Evolutionary conservation across 2,329 filamentous ascomycete species (phyloP).

Genomic region (Cytospora leucostoma): DNA sequence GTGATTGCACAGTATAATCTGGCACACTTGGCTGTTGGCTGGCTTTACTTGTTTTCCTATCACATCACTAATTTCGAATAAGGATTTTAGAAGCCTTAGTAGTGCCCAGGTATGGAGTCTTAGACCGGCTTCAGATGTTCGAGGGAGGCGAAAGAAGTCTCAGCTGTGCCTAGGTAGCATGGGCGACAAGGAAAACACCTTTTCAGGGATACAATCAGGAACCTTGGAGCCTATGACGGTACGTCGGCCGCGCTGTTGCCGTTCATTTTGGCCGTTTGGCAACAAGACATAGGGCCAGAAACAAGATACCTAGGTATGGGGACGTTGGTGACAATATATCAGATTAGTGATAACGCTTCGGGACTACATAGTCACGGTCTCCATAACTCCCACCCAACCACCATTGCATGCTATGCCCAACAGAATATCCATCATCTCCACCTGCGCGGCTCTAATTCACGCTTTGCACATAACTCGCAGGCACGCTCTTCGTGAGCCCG

Average conservation of each 20-base stretch:
- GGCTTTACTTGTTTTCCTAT: neutral
- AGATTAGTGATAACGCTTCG: neutral
- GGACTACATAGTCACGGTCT: neutral
- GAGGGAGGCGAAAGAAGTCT: too few species aligned
- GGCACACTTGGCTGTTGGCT: neutral
- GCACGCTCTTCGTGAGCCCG: conserved; percentile 83
- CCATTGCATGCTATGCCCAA: neutral
- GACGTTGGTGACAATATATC: neutral
- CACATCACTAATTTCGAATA: neutral
- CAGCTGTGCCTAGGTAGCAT: too few species aligned
- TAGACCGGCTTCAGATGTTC: too few species aligned
- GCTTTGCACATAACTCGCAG: conserved; percentile 87
- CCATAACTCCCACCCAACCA: neutral
- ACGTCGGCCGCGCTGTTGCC: neutral
- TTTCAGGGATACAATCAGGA: too few species aligned
- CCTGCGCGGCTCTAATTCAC: conserved; percentile 47
- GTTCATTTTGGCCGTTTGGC: too few species aligned
- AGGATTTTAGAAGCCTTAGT: too few species aligned
- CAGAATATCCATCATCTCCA: neutral
- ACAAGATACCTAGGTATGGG: neutral
- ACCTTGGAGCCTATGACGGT: neutral
- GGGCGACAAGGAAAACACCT: too few species aligned
- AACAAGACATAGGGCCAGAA: neutral
- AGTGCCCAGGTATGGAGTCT: too few species aligned
- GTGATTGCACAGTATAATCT: neutral